Conservation (phyloP, 345 rosid genomes). For the Rubroshorea leprosula region DNA sequence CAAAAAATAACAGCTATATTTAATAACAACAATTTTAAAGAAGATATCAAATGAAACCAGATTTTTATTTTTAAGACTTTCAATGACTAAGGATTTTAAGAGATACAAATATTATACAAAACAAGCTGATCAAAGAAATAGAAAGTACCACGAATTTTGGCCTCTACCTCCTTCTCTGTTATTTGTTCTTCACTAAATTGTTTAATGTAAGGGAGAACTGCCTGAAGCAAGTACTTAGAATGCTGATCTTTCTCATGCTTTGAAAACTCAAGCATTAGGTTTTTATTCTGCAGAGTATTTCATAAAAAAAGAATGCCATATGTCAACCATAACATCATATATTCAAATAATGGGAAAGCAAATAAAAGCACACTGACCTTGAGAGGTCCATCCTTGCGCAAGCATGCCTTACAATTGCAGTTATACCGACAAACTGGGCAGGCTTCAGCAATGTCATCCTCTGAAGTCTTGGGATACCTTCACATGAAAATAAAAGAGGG, state of each 20-base stretch:
- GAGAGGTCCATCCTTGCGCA: constrained; percentile 32
- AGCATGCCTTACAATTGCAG: constrained; percentile 67
- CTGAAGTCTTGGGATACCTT: constrained; percentile 47
- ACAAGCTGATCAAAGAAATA: neutral
- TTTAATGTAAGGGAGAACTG: constrained; percentile 44
- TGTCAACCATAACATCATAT: neutral
- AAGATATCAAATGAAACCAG: no score
- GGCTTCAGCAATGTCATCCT: constrained; percentile 34
- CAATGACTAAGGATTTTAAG: no score
- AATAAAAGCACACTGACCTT: constrained; percentile 25
- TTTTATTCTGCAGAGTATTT: constrained; percentile 19
- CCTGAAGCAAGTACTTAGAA: constrained; percentile 27
- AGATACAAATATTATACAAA: no score
- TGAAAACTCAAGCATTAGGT: neutral
- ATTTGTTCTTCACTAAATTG: constrained; percentile 43
- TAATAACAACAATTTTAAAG: no score
- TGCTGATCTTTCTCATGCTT: constrained; percentile 23
- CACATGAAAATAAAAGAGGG: neutral
- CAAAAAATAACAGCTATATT: no score
- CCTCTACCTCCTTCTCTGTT: constrained; percentile 40
- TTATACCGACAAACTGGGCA: constrained; percentile 48
- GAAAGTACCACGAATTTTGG: constrained; percentile 39
- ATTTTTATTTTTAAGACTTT: no score
- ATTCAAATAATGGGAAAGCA: neutral
- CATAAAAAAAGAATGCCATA: constrained; percentile 6